Evolutionary conservation across 2,329 filamentous ascomycete genomes (phyloP).

Genomic region (Aspergillus intermedius): DNA sequence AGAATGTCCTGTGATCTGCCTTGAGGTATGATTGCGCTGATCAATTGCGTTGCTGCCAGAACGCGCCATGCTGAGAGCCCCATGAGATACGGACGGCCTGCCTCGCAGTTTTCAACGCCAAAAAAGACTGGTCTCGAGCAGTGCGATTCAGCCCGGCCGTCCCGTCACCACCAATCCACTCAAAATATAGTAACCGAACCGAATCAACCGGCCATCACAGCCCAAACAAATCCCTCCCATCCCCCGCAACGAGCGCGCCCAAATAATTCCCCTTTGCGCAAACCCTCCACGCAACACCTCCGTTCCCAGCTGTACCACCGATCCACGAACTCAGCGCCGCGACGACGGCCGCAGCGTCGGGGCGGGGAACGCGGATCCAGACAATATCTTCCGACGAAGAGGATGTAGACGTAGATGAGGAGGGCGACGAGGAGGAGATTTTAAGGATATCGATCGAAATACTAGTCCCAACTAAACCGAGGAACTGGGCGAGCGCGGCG

Average conservation of each 20-base stretch:
- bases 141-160: too few species aligned
- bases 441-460: slow-evolving; percentile 45
- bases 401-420: background rate
- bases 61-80: too few species aligned
- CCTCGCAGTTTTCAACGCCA: too few species aligned
- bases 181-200: background rate
- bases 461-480: slow-evolving; percentile 41
- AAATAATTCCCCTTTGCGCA: slow-evolving; percentile 34
- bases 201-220: slow-evolving; percentile 10
- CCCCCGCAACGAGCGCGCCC: slow-evolving; percentile 27
- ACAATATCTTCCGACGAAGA: slow-evolving; percentile 12
- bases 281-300: slow-evolving; percentile 33
- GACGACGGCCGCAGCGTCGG: slow-evolving; percentile 39
- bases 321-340: slow-evolving; percentile 44
- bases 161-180: background rate
- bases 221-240: slow-evolving; percentile 29
- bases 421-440: slow-evolving; percentile 10
- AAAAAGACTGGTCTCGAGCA: too few species aligned
- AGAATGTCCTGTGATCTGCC: too few species aligned
- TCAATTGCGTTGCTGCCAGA: too few species aligned
- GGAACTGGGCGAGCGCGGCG: slow-evolving; percentile 42
- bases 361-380: slow-evolving; percentile 42
- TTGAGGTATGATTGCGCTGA: too few species aligned
- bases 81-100: too few species aligned
- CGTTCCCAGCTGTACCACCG: slow-evolving; percentile 19